A percentile compares a stretch with the other conserved stretches of the same genome.
phyloP scores from a whole-genome alignment of 2,329 filamentous ascomycete genomes.

The Atkinsonella texensis region DNA sequence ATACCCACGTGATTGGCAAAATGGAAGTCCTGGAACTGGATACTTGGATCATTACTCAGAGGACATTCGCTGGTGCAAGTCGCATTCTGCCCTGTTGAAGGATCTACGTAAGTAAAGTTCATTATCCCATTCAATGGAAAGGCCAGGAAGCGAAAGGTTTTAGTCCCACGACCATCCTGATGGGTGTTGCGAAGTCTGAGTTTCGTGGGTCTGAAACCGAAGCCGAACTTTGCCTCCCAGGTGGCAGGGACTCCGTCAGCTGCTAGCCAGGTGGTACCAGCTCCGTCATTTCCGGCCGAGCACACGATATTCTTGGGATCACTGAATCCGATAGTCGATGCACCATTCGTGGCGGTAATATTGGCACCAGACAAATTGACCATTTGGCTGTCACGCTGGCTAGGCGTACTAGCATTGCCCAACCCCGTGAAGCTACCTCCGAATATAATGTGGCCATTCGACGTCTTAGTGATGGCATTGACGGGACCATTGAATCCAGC shows the following conservation, averaged over 20 bases:
- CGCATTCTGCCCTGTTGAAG: constrained; percentile 50
- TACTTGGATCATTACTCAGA: constrained; percentile 56
- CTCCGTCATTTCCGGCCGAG: constrained; percentile 49
- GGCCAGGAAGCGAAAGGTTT: constrained; percentile 77
- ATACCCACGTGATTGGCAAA: constrained; percentile 86
- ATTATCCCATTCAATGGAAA: constrained; percentile 84
- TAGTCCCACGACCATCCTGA: constrained; percentile 71
- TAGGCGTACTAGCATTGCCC: constrained; percentile 63
- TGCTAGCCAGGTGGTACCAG: constrained; percentile 71
- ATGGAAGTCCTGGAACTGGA: constrained; percentile 74
- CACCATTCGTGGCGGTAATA: constrained; percentile 55
- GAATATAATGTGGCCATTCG: constrained; percentile 80
- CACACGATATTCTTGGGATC: constrained; percentile 78
- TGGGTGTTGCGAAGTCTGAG: constrained; percentile 82
- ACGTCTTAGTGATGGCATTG: constrained; percentile 66
- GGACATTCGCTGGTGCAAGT: constrained; percentile 77
- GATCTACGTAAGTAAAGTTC: constrained; percentile 86
- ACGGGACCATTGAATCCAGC: constrained; percentile 91
- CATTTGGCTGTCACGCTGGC: constrained; percentile 58
- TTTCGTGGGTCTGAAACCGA: constrained; percentile 77
- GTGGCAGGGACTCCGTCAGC: constrained; percentile 62
- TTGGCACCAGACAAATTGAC: constrained; percentile 75
- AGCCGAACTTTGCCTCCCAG: constrained; percentile 75
- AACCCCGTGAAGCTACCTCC: constrained; percentile 82
- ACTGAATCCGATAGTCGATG: constrained; percentile 50